A percentile compares a stretch with the other conserved stretches of the same genome.
phyloP scores from a whole-genome alignment of 768 basidiomycete genomes.

The Tricholoma sp. region DNA sequence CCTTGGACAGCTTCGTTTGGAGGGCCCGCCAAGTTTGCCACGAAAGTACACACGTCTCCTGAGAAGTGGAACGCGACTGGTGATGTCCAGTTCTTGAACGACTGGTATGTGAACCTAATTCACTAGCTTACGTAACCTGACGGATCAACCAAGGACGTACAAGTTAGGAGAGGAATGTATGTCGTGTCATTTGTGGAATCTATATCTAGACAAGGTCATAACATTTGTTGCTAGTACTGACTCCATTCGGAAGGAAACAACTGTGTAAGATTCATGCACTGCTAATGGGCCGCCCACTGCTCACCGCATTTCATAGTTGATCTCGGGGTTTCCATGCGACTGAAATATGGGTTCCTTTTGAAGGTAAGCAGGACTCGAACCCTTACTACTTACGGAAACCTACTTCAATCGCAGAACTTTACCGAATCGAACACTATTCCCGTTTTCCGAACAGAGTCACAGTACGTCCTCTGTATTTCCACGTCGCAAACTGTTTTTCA shows the following conservation, averaged over 20 bases:
- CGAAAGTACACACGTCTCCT: constrained; percentile 49
- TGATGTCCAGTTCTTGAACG: constrained; percentile 70
- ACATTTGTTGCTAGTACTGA: constrained; percentile 49
- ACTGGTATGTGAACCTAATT: constrained; percentile 50
- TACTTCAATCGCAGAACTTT: constrained; percentile 40
- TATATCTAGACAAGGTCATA: background rate
- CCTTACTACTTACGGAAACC: background rate
- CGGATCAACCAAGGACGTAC: constrained; percentile 58
- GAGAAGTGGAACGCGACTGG: constrained; percentile 62
- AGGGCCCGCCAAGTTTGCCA: constrained; percentile 53
- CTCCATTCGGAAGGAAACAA: constrained; percentile 89
- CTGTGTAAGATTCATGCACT: constrained; percentile 46
- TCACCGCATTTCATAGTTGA: constrained; percentile 35
- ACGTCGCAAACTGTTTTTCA: background rate
- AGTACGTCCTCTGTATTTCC: constrained; percentile 32
- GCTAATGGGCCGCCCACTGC: background rate
- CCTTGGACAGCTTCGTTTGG: constrained; percentile 48
- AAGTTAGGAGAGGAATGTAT: constrained; percentile 84
- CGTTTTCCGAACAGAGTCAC: constrained; percentile 76
- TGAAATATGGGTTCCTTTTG: constrained; percentile 78
- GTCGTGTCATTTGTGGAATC: constrained; percentile 5
- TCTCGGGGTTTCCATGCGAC: constrained; percentile 63
- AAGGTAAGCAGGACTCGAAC: constrained; percentile 31
- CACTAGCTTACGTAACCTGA: background rate
- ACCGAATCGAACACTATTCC: constrained; percentile 56